These are phyloP conservation scores for Suzukiozyma palmioleophila DNA, from an alignment of 1,139 yeast genomes.

Conservation along the genomic window DNA sequence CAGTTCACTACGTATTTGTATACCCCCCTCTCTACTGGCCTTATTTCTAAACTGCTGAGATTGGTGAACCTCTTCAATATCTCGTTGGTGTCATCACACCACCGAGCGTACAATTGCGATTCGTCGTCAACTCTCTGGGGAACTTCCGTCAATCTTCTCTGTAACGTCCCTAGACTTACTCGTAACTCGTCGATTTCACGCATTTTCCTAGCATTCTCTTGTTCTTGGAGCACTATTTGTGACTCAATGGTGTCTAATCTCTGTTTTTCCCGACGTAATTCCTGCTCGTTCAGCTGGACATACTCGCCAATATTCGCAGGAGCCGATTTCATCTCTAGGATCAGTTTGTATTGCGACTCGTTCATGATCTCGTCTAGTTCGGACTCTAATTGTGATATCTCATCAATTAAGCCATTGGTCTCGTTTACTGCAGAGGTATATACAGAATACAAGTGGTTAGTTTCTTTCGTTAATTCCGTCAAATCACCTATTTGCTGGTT, in stretches of 20 bases:
- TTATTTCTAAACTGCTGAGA: conserved; percentile 11
- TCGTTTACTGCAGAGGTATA: conserved; percentile 11
- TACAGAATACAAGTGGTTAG: conserved; percentile 14
- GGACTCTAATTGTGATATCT: conserved; percentile 15
- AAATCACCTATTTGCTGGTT: conserved; percentile 15
- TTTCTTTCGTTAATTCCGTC: conserved; percentile 16
- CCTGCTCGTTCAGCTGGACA: conserved; percentile 2
- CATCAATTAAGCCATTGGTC: conserved; percentile 13
- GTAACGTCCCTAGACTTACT: conserved; percentile 4
- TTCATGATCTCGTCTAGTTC: conserved; percentile 15
- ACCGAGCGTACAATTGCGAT: conserved; percentile 22
- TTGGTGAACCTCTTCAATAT: conserved; percentile 18
- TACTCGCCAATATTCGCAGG: conserved; percentile 1
- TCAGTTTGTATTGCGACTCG: conserved; percentile 5
- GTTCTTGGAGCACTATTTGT: neutral
- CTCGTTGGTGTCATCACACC: conserved; percentile 28
- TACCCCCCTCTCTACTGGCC: conserved; percentile 6
- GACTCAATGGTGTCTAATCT: neutral
- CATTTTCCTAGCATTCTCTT: neutral
- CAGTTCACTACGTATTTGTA: conserved; percentile 6
- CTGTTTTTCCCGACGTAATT: neutral
- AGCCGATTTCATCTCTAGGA: neutral
- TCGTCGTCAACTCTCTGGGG: conserved; percentile 8
- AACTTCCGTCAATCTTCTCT: conserved; percentile 4
- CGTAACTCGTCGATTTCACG: conserved; percentile 1